A percentile compares a stretch with the other conserved stretches of the same genome.
Evolutionary conservation across 1,284 basidiomycete genomes (phyloP).

Genomic region (Ceratobasidium sp.): DNA sequence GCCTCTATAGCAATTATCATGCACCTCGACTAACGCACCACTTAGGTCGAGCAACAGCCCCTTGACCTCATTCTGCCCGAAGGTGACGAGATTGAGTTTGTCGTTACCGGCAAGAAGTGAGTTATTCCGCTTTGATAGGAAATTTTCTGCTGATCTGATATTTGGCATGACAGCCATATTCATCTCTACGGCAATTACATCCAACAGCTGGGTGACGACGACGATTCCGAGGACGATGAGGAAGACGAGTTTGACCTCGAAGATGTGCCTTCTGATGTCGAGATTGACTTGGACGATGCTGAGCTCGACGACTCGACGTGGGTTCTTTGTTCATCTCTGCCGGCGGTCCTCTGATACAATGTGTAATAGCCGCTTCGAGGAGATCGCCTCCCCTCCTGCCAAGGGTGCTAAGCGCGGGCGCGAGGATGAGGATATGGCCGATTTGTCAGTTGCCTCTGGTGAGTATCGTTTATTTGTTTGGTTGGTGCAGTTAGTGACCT

Average conservation of each 20-base stretch:
- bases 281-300: constrained; percentile 60
- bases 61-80: constrained; percentile 44
- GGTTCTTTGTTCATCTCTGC: too few relatives aligned
- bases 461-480: background rate
- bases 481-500: background rate
- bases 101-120: constrained; percentile 47
- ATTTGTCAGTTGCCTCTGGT: constrained; percentile 20
- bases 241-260: constrained; percentile 84
- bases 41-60: constrained; percentile 44
- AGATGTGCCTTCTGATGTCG: constrained; percentile 67
- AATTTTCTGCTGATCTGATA: constrained; percentile 25
- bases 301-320: constrained; percentile 64
- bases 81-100: constrained; percentile 45
- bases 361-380: constrained; percentile 69
- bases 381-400: constrained; percentile 51
- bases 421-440: constrained; percentile 55
- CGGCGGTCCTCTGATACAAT: background rate
- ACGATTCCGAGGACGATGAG: constrained; percentile 62
- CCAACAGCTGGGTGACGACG: constrained; percentile 59
- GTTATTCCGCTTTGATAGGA: background rate
- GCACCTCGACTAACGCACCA: too few relatives aligned
- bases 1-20: background rate
- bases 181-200: constrained; percentile 94
- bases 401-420: constrained; percentile 47
- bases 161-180: constrained; percentile 69